Base-by-base conservation (phyloP, 140 eudicot species). In the Flaveria floridana region DNA sequence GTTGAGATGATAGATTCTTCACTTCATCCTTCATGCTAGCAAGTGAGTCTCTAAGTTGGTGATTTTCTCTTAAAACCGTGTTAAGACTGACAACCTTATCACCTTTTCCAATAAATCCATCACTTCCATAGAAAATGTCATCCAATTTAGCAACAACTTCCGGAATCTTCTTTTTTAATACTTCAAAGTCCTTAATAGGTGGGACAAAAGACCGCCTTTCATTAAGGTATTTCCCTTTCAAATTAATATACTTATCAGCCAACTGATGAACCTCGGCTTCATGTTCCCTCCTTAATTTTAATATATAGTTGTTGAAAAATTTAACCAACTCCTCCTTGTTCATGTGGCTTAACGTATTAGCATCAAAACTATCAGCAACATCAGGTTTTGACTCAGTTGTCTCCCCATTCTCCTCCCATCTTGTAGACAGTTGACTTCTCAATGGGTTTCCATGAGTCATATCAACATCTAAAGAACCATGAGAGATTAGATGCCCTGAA, bases 111-210 rank as follows among this genome's bases (percentile, higher is more conserved):
- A 87, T 75, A 41, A 82, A 48, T 41, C 80, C 84, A 10, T 83
- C 86, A 63, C 76, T 82, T 39, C 84, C 89, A 30, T 34, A 46
- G 63, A 89, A 84, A 30, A 90, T 81, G 30, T 58, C 78, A 78
- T 90, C 90, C 70, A 94, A 76, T 84, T 88, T 90, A 15, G 77
- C 48, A 56, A 90, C 85, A 18, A 87, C 86, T 34, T 88, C 97
- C 19, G 91, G 81, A 65, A 86, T 85, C 81, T 86, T 94, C 83
- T 58, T 88, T 80, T 83, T 90, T 72, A 90, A 65, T 23, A 70
- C 53, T 42, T 94, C 99, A 62, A 81, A 81, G 16, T 94, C 99
- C 71, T 85, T 87, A 59, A 76, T 86, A 48, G 51, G 79, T 13
- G 78, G 77, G 64, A 81, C 50, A 76, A 77, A 55, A 20, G 94